Evolutionary conservation across 768 basidiomycete genomes (phyloP).

Genomic region (Neoboletus subvelutipes): DNA sequence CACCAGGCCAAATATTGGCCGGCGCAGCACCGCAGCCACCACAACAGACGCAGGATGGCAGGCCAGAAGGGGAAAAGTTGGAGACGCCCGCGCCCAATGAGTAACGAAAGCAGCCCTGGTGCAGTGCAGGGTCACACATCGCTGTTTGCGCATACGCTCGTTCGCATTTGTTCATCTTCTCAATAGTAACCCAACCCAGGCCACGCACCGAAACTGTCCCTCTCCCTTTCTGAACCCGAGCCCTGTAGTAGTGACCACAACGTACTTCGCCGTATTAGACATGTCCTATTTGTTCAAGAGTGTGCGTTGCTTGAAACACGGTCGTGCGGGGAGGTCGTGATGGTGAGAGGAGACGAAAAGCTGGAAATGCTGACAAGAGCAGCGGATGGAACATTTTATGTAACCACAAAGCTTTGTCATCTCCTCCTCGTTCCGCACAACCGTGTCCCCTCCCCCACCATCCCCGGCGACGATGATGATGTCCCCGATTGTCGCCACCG

Average conservation of each 20-base stretch:
- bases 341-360: conserved; percentile 36
- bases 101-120: conserved; percentile 1
- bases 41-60: conserved; percentile 21
- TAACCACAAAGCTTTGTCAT: conserved; percentile 38
- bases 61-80: conserved; percentile 28
- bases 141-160: neutral
- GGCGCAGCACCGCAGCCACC: conserved; percentile 22
- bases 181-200: neutral
- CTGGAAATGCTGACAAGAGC: conserved; percentile 36
- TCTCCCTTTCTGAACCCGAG: conserved; percentile 3
- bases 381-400: conserved; percentile 32
- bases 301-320: neutral
- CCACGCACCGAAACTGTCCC: conserved; percentile 13
- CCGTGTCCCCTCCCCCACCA: neutral
- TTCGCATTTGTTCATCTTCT: conserved; percentile 6
- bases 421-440: conserved; percentile 9
- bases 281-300: neutral
- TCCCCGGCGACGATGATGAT: neutral
- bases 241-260: conserved; percentile 16
- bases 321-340: conserved; percentile 12
- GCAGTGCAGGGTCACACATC: neutral
- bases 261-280: conserved; percentile 1
- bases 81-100: conserved; percentile 28
- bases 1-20: conserved; percentile 27
- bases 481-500: neutral